phyloP scores from a whole-genome alignment of 1,284 basidiomycete species.

The Rugosomyces carneus region DNA sequence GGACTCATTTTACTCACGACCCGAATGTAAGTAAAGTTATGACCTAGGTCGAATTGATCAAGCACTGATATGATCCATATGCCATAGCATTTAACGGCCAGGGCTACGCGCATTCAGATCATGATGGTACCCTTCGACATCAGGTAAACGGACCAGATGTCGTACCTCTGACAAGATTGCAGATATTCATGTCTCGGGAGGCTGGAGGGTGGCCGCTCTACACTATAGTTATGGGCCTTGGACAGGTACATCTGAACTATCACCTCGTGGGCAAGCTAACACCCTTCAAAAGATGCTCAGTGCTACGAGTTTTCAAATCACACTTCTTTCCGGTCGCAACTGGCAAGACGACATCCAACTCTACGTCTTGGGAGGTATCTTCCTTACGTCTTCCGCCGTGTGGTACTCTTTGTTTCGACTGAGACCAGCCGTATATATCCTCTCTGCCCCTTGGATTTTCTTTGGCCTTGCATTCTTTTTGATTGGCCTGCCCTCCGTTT shows the following conservation, averaged over 20 bases:
- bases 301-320: conserved; percentile 93
- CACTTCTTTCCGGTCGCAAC: conserved; percentile 79
- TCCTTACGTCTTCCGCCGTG: conserved; percentile 76
- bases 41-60: background rate
- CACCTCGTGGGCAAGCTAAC: conserved; percentile 8
- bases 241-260: conserved; percentile 48
- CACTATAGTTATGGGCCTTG: conserved; percentile 80
- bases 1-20: conserved; percentile 68
- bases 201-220: conserved; percentile 85
- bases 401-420: conserved; percentile 91
- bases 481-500: conserved; percentile 80
- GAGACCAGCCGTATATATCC: conserved; percentile 82
- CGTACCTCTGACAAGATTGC: conserved; percentile 72
- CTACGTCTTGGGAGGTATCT: conserved; percentile 86
- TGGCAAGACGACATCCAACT: conserved; percentile 76
- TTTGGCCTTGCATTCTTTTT: conserved; percentile 86
- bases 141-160: conserved; percentile 45
- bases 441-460: conserved; percentile 84
- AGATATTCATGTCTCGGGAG: conserved; percentile 75
- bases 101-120: conserved; percentile 42
- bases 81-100: conserved; percentile 53
- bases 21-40: conserved; percentile 62
- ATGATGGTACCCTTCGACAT: conserved; percentile 48
- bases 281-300: conserved; percentile 56
- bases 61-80: conserved; percentile 14